A percentile compares a stretch with the other conserved stretches of the same genome.
Conservation (phyloP, 2,329 filamentous ascomycete genomes). For the Botrytis squamosa region DNA sequence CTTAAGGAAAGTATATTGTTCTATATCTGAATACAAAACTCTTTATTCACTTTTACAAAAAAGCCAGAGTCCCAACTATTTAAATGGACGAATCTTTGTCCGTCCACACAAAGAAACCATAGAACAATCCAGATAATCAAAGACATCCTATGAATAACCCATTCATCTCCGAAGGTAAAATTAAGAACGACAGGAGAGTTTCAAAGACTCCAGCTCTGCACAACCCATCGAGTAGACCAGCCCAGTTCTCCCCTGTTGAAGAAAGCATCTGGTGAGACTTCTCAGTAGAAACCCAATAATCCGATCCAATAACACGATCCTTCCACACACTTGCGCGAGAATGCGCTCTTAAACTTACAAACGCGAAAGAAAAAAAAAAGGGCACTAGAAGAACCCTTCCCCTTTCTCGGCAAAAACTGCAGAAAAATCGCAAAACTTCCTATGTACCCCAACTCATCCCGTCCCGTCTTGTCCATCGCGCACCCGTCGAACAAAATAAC, state of each 20-base stretch:
- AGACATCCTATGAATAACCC: neutral
- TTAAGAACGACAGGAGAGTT: neutral
- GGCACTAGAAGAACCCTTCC: neutral
- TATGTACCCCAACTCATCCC: no score
- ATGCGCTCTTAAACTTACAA: neutral
- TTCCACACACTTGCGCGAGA: neutral
- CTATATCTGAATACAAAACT: neutral
- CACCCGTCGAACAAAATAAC: neutral
- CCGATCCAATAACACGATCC: neutral
- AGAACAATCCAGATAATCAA: neutral
- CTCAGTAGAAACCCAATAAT: neutral
- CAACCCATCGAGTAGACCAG: neutral
- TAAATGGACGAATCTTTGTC: neutral
- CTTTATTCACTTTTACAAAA: neutral
- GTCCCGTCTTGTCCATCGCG: neutral
- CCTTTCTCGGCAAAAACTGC: neutral
- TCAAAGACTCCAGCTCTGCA: neutral
- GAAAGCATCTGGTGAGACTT: neutral
- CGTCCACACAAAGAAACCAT: neutral
- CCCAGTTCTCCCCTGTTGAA: neutral
- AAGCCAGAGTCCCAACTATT: neutral
- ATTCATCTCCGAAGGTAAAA: neutral
- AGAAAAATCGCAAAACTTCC: neutral
- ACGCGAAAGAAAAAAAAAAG: neutral
- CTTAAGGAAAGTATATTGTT: neutral